Base-by-base conservation (phyloP, 2,329 filamentous ascomycete species). In the Furcasterigmium sp. region DNA sequence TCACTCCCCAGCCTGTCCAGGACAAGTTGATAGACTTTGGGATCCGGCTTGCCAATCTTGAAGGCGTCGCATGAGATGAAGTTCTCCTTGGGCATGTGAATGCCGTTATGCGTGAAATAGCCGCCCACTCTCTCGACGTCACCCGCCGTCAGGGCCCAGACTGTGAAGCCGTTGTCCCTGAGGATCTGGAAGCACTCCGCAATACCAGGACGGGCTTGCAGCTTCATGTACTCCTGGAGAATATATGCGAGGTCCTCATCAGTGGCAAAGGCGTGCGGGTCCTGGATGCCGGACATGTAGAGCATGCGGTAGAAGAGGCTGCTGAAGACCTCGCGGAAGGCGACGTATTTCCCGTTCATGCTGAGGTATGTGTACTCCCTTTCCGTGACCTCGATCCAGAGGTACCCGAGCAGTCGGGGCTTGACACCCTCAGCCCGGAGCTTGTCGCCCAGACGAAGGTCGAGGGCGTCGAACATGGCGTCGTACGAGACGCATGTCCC, bases 91-190 rank as follows among this genome's bases (percentile, higher is more conserved):
- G 73, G 71, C 61, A 80, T 71, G 2, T 72, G 64, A 10, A 79
- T 60, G 0, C 69, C 70, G 0, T 60, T 70, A 1, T 62, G 57
- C 17, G 61, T 51, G 45, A 80, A 78, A 47, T 80, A 80, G 0
- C 72, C 73, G 3, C 60, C 52, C 2, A 80, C 75, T 3, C 75
- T 58, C 32, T 63, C 56, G 4, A 62, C 52, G 51, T 80, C 75
- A 1, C 70, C 76, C 0, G 72, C 70, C 0, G 76, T 79, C 20
- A 80, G 61, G 35, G 65, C 69, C 74, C 76, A 80, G 3, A 78
- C 67, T 0, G 68, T 73, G 46, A 77, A 78, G 0, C 75, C 70
- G 0, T 56, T 61, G 0, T 59, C 60, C 5, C 70, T 56, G 30
- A 80, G 54, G 30, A 59, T 64, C 39, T 58, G 48, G 25, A 74